Conservation (phyloP, 2,329 filamentous ascomycete genomes). For the Arthrinium puccinioides region DNA sequence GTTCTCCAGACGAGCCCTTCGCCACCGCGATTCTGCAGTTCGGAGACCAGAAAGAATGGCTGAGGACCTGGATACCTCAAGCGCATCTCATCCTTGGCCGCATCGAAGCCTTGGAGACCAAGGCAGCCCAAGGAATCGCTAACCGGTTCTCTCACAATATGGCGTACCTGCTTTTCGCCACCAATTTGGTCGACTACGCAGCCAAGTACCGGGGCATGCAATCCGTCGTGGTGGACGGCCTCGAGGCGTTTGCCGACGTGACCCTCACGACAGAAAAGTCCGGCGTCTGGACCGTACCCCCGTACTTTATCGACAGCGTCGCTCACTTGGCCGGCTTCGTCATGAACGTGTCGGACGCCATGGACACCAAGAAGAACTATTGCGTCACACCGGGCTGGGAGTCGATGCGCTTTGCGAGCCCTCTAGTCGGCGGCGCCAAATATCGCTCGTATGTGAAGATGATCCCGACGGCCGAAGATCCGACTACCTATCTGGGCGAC, state of each 20-base stretch:
- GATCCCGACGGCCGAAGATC: slow-evolving; percentile 21
- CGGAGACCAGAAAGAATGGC: slow-evolving; percentile 44
- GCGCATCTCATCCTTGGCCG: slow-evolving; percentile 49
- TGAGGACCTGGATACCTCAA: slow-evolving; percentile 46
- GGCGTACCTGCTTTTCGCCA: slow-evolving; percentile 48
- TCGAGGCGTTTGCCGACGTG: slow-evolving; percentile 24
- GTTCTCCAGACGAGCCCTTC: slow-evolving; percentile 24
- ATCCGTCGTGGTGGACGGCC: slow-evolving; percentile 26
- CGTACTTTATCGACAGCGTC: slow-evolving; percentile 31
- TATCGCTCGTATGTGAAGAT: slow-evolving; percentile 32
- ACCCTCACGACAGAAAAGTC: slow-evolving; percentile 20
- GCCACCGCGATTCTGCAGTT: slow-evolving; percentile 44
- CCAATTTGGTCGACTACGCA: slow-evolving; percentile 28
- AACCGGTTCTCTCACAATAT: slow-evolving; percentile 55
- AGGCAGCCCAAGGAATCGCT: slow-evolving; percentile 47
- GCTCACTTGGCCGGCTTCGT: slow-evolving; percentile 31
- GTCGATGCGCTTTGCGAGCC: slow-evolving; percentile 22
- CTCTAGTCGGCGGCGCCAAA: slow-evolving; percentile 19
- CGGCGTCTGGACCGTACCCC: slow-evolving; percentile 30
- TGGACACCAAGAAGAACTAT: slow-evolving; percentile 23
- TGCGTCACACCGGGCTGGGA: slow-evolving; percentile 31
- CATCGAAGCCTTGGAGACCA: slow-evolving; percentile 35
- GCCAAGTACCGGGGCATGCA: slow-evolving; percentile 30
- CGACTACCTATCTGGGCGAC: slow-evolving; percentile 23
- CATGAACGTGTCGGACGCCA: slow-evolving; percentile 28